These are phyloP conservation scores for Yamadazyma endophytica DNA, from an alignment of 805 yeast genomes.

Conservation along the genomic window DNA sequence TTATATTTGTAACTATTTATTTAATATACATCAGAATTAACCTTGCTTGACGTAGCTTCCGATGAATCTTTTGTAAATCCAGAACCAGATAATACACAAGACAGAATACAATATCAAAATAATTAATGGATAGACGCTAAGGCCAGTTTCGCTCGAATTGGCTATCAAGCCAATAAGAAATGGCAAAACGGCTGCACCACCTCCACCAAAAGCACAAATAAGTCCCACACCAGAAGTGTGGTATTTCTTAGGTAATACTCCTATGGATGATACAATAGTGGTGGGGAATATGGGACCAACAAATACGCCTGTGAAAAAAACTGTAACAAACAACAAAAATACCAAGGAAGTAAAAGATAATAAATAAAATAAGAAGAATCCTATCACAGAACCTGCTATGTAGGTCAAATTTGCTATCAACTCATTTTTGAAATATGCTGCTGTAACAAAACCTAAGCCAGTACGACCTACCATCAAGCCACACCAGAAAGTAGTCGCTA, in stretches of 20 bases:
- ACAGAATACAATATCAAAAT: conserved; percentile 20
- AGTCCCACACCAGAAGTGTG: conserved; percentile 70
- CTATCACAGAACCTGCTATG: conserved; percentile 25
- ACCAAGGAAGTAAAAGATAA: conserved; percentile 22
- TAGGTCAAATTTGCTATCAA: conserved; percentile 41
- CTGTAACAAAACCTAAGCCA: conserved; percentile 50
- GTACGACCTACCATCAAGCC: conserved; percentile 49
- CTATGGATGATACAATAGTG: conserved; percentile 59
- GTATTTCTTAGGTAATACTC: conserved; percentile 53
- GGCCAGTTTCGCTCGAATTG: conserved; percentile 28
- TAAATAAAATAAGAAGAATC: conserved; percentile 25
- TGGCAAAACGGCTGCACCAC: conserved; percentile 77
- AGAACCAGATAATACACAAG: conserved; percentile 23
- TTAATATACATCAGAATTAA: too few relatives aligned
- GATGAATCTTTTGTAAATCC: conserved; percentile 11
- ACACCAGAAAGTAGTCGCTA: conserved; percentile 50
- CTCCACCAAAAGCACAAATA: conserved; percentile 75
- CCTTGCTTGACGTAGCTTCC: too few relatives aligned
- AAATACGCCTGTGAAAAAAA: conserved; percentile 42
- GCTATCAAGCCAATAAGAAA: conserved; percentile 54
- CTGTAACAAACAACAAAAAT: conserved; percentile 29
- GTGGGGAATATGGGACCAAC: conserved; percentile 65
- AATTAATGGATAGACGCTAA: conserved; percentile 28
- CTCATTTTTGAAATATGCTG: conserved; percentile 43
- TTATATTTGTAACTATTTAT: conserved; percentile 1